Percentiles rank a stretch among this genome's conserved stretches.
These are phyloP conservation scores for Tilletia indica DNA, from an alignment of 1,284 basidiomycete species.

Conservation along the genomic window DNA sequence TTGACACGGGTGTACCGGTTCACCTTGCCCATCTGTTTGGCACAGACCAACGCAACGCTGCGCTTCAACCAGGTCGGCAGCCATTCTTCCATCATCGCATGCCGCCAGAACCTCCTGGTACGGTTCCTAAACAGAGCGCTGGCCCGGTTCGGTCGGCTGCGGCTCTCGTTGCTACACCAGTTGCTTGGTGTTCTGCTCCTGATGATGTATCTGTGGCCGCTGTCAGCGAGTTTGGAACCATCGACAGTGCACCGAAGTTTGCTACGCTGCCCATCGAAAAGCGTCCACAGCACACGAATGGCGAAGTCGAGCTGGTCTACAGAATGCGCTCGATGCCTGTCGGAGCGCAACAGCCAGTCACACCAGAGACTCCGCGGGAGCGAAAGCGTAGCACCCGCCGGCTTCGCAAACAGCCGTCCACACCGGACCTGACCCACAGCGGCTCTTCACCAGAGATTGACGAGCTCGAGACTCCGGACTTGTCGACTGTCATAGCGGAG, in stretches of 20 bases:
- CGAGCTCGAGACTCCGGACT: slow-evolving; percentile 16
- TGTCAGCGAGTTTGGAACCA: background rate
- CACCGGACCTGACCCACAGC: background rate
- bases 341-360: background rate
- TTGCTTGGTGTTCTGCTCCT: slow-evolving; percentile 2
- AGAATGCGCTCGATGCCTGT: slow-evolving; percentile 7
- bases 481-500: slow-evolving; percentile 21
- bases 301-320: slow-evolving; percentile 12
- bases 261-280: slow-evolving; percentile 13
- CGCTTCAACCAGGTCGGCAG: background rate
- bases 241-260: background rate
- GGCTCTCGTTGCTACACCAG: background rate
- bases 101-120: slow-evolving; percentile 19
- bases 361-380: background rate
- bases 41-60: background rate
- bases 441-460: slow-evolving; percentile 14
- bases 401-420: slow-evolving; percentile 4
- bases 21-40: background rate
- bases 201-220: background rate
- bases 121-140: background rate
- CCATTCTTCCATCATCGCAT: slow-evolving; percentile 26
- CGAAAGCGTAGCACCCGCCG: background rate
- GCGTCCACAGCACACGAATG: background rate
- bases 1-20: slow-evolving; percentile 3
- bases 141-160: background rate